These are phyloP conservation scores for Alternaria viburni DNA, from an alignment of 2,329 filamentous ascomycete genomes.

Conservation along the genomic window DNA sequence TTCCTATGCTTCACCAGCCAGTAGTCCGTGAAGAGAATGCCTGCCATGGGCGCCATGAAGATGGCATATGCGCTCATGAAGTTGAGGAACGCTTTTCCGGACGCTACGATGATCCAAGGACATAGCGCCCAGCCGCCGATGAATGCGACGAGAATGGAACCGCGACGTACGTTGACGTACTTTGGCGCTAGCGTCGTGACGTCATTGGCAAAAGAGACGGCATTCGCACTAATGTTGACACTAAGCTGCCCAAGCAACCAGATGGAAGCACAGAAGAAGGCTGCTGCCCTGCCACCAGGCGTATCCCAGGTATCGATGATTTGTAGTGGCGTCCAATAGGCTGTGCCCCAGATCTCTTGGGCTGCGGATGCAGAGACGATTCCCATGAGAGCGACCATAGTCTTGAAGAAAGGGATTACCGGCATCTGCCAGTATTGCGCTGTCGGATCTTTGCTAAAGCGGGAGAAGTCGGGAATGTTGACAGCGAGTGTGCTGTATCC, in stretches of 20 bases:
- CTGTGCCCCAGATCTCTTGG: constrained; percentile 18
- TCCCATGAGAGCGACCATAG: constrained; percentile 24
- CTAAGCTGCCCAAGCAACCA: constrained; percentile 19
- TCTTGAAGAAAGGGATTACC: constrained; percentile 20
- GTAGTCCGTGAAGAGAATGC: constrained; percentile 25
- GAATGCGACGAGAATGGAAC: constrained; percentile 18
- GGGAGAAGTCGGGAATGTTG: constrained; percentile 23
- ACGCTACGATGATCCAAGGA: constrained; percentile 32
- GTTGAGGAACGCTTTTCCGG: constrained; percentile 24
- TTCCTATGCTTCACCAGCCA: constrained; percentile 28
- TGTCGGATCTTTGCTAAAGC: constrained; percentile 19
- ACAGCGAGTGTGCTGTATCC: constrained; percentile 19
- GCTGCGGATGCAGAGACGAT: constrained; percentile 23
- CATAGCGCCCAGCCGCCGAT: constrained; percentile 22
- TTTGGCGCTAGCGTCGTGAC: constrained; percentile 22
- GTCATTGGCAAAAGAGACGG: constrained; percentile 30
- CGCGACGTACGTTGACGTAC: constrained; percentile 31
- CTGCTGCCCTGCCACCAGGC: constrained; percentile 19
- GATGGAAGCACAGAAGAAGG: constrained; percentile 22
- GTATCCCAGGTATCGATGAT: constrained; percentile 26
- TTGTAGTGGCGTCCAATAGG: constrained; percentile 24
- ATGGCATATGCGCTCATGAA: constrained; percentile 33
- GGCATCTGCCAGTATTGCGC: constrained; percentile 19
- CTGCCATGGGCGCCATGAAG: constrained; percentile 32
- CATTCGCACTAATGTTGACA: constrained; percentile 32